Percentiles rank a stretch among this genome's conserved stretches.
Conservation (phyloP, 225 moss, liverwort and hornwort genomes). For the Pseudoscleropodium purum region DNA sequence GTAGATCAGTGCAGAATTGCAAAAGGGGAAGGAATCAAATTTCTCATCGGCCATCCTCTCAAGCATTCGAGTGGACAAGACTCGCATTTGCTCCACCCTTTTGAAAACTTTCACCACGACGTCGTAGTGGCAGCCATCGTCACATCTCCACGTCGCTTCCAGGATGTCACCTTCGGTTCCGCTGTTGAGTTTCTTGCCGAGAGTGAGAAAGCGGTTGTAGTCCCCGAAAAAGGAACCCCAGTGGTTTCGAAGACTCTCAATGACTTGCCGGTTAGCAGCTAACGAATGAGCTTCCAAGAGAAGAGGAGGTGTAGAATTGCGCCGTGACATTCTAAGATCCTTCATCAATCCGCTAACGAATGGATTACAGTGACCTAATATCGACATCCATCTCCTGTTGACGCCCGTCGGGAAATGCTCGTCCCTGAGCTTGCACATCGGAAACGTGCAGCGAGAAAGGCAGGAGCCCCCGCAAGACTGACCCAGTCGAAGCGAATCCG, state of each 20-base stretch:
- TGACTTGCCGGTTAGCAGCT: neutral
- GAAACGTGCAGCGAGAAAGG: neutral
- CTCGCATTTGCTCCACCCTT: neutral
- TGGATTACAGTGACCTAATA: neutral
- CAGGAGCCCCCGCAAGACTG: neutral
- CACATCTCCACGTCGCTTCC: neutral
- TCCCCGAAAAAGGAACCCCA: neutral
- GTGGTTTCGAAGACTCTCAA: neutral
- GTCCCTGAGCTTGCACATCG: neutral
- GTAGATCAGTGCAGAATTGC: neutral
- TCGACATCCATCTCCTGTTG: neutral
- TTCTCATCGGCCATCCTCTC: neutral
- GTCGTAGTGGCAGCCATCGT: neutral
- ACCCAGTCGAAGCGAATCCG: neutral
- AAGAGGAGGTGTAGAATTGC: neutral
- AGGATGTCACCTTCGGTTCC: neutral
- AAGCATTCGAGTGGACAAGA: neutral
- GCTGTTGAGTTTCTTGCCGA: neutral
- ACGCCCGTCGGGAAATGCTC: neutral
- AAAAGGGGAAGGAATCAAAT: neutral
- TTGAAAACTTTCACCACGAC: neutral
- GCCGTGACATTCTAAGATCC: neutral
- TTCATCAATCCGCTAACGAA: neutral
- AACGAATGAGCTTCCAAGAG: neutral
- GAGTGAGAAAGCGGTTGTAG: neutral